Conservation (phyloP, 2,329 filamentous ascomycete species). For the Scopulariopsis brevicaulis region DNA sequence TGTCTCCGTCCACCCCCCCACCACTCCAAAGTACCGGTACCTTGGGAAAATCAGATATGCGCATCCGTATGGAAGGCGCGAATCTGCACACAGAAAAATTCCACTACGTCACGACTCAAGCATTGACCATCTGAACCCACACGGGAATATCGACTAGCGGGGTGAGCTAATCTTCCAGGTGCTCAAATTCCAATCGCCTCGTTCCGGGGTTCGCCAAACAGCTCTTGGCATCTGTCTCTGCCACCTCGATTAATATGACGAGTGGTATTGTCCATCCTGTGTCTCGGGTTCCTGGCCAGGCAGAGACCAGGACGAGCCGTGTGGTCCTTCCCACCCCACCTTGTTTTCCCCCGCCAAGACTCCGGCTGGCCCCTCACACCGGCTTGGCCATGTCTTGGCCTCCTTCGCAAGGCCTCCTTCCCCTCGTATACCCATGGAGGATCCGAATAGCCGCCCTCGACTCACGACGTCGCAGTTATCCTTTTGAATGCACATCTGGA, state of each 20-base stretch:
- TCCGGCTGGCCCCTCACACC: neutral
- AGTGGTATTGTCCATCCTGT: neutral
- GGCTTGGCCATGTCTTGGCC: neutral
- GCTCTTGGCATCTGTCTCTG: neutral
- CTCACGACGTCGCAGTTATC: no score
- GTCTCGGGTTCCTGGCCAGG: neutral
- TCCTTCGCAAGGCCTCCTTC: neutral
- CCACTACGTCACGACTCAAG: neutral
- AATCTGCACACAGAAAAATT: neutral
- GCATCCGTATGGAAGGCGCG: neutral
- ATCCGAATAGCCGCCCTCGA: no score
- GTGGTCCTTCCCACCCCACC: neutral
- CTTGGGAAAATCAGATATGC: neutral
- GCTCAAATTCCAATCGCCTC: neutral
- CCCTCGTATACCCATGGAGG: no score
- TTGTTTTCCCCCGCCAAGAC: neutral
- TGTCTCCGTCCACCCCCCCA: neutral
- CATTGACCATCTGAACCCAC: neutral
- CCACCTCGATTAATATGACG: neutral
- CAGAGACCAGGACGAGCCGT: neutral
- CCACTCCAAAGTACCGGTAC: neutral
- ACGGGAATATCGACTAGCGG: neutral
- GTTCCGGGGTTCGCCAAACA: neutral
- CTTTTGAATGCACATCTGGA: no score
- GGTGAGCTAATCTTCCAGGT: neutral